Percentiles rank a stretch among this genome's conserved stretches.
These are phyloP conservation scores for Oryza brachyantha DNA, from an alignment of 176 grass and related monocot genomes.

Conservation along the genomic window DNA sequence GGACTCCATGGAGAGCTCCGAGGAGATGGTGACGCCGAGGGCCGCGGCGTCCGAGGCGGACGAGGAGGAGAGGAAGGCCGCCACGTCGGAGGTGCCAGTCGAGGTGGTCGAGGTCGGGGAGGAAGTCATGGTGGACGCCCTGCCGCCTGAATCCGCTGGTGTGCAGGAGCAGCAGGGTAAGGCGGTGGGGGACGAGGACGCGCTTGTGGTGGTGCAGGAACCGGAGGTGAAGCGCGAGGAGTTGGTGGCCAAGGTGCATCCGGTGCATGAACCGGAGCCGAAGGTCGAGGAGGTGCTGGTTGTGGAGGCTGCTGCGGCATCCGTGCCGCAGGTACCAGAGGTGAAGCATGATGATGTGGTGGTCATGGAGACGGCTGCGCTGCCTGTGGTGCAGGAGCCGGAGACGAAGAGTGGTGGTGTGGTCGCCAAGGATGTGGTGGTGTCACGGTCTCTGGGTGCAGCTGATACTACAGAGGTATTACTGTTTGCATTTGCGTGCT, in stretches of 20 bases:
- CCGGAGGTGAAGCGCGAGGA: constrained; percentile 38
- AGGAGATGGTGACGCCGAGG: constrained; percentile 63
- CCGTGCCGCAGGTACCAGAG: constrained; percentile 28
- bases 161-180: constrained; percentile 26
- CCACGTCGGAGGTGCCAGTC: constrained; percentile 20
- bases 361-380: constrained; percentile 16
- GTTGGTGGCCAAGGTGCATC: constrained; percentile 19
- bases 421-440: constrained; percentile 16
- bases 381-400: constrained; percentile 24
- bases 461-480: constrained; percentile 38
- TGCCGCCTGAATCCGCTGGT: constrained; percentile 30
- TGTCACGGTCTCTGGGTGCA: constrained; percentile 29
- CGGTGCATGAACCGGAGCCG: constrained; percentile 27
- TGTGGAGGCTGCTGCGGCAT: constrained; percentile 7
- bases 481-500: background rate
- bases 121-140: constrained; percentile 49
- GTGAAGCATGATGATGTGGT: constrained; percentile 12
- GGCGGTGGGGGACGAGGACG: constrained; percentile 25
- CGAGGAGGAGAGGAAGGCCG: constrained; percentile 42
- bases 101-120: constrained; percentile 25
- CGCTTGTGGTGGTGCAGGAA: constrained; percentile 34
- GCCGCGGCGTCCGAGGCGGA: constrained; percentile 30
- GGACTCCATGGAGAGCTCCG: constrained; percentile 67
- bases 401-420: constrained; percentile 10
- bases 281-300: constrained; percentile 22